Base-by-base conservation (phyloP, 129 eudicot genomes). In the Heracleum sosnowskyi region DNA sequence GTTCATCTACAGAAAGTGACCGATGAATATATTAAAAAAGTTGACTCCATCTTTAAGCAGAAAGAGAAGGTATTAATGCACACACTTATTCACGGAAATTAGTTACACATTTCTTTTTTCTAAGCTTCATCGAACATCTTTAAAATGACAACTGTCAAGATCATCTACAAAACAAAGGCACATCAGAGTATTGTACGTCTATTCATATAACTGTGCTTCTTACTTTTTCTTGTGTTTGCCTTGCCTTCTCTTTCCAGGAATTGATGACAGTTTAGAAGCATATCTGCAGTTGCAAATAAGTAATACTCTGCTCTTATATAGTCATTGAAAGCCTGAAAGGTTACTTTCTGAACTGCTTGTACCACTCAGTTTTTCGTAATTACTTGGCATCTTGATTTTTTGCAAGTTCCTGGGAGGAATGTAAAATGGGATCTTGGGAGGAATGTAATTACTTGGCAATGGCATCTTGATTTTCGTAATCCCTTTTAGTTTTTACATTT, bases 1-100 rank as follows among this genome's bases (percentile, higher is more conserved):
- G 18, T 82, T 22, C 73, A 12, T 83, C 55, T 80, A 79, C 93
- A 93, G 98, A 93, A 91, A 83, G 81, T 93, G 83, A 91, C 91
- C 2, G 98, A 93, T 86, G 96, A 88, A 75, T 93, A 93, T 85
- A 91, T 93, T 82, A 93, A 93, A 86, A 93, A 89, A 87, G 79
- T 93, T 11, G 98, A 93, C 16, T 7, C 97, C 71, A 78, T 93
- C 82, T 89, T 73, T 88, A 93, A 93, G 83, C 98, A 93, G 88
- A 93, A 93, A 82, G 98, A 93, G 81, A 91, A 93, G 98, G 98
- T 91, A 90, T 51, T 66, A 18, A 69, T 45, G 7, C 36, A 9
- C 46, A 29, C 41, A 36, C 4, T 40, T 1, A 2, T 68, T n/a
- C 11, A 57, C 7, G 8, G 57, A 18, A 24, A 49, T 5, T 4